Evolutionary conservation across 192 early-diverging fungal species (phyloP), one percentile per base, ranked within the genome.

Genomic region (Podila epigama): DNA sequence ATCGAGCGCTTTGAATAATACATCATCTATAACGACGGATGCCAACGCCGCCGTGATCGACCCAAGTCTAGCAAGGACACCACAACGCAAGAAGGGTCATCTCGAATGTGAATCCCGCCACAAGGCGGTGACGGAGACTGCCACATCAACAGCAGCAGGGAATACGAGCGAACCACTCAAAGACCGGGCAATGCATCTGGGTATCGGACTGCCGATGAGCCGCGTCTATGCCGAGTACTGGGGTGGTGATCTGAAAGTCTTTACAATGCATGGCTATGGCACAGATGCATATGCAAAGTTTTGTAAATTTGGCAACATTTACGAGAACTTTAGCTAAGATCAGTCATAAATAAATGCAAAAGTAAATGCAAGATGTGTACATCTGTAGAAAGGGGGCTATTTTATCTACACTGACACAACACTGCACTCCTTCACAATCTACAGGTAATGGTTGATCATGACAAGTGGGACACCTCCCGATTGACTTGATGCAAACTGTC

Each of bases 211-310:
- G 77, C 92, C 95, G 0, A 92, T 98, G 91, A 92, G 91, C 51
- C 84, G 90, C 52, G 91, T 96, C 27, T 98, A 97, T 82, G 92
- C 94, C 4, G 92, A 95, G 73, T 98, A 97, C 70, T 98, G 96
- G 97, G 95, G 95, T 22, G 97, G 97, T 7, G 86, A 85, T 25
- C 84, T 98, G 33, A 87, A 87, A 22, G 80, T 97, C 9, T 85
- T 89, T 33, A 88, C 89, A 6, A 88, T 97, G 91, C 89, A 94
- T 42, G 96, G 94, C 4, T 93, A 90, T 59, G 97, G 97, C 18
- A 94, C 94, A 31, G 97, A 98, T 80, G 92, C 91, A 1, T 98
- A 97, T 75, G 88, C 97, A 27, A 87, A 84, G 50, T 83, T 98
- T 34, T 86, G 88, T 9, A 75, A 88, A n/a, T 80, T 92, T 51